phyloP scores from a whole-genome alignment of 257 asterid genomes.

The Buddleja alternifolia region DNA sequence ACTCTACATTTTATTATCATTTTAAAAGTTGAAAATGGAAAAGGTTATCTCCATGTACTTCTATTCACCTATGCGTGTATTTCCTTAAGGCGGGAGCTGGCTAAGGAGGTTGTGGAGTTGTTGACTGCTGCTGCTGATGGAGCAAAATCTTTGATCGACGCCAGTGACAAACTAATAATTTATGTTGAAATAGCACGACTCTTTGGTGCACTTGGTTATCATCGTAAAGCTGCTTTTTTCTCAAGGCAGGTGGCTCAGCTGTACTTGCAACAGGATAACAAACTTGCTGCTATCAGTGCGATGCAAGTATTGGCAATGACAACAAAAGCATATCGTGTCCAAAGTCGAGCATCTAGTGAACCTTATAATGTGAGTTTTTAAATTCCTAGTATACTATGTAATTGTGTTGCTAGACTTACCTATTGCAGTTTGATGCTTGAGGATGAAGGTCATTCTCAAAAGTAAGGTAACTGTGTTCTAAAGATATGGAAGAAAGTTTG shows the following conservation, averaged over 20 bases:
- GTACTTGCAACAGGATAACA: conserved; percentile 93
- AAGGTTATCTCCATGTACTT: conserved; percentile 14
- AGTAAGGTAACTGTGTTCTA: conserved; percentile 7
- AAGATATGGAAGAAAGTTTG: conserved; percentile 19
- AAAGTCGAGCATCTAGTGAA: conserved; percentile 85
- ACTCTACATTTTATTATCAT: conserved; percentile 3
- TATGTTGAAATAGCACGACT: conserved; percentile 95
- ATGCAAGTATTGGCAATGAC: conserved; percentile 99
- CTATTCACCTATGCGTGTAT: conserved; percentile 15
- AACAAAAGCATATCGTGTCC: conserved; percentile 93
- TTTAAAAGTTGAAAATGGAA: conserved; percentile 18
- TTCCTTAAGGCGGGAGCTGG: conserved; percentile 80
- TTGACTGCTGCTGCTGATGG: conserved; percentile 97
- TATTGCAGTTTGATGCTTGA: conserved; percentile 28
- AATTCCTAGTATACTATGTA: not conserved
- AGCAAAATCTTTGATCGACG: conserved; percentile 92
- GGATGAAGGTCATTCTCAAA: not conserved
- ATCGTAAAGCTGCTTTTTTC: conserved; percentile 97
- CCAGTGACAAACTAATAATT: conserved; percentile 87
- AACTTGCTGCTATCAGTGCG: conserved; percentile 94
- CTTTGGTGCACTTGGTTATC: conserved; percentile 92
- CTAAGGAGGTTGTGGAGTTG: conserved; percentile 92
- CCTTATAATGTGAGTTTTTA: conserved; percentile 60
- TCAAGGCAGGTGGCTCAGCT: conserved; percentile 97
- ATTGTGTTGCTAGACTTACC: conserved; percentile 19